These are phyloP conservation scores for Chalara sp. DNA, from an alignment of 2,329 filamentous ascomycete genomes.

Conservation along the genomic window DNA sequence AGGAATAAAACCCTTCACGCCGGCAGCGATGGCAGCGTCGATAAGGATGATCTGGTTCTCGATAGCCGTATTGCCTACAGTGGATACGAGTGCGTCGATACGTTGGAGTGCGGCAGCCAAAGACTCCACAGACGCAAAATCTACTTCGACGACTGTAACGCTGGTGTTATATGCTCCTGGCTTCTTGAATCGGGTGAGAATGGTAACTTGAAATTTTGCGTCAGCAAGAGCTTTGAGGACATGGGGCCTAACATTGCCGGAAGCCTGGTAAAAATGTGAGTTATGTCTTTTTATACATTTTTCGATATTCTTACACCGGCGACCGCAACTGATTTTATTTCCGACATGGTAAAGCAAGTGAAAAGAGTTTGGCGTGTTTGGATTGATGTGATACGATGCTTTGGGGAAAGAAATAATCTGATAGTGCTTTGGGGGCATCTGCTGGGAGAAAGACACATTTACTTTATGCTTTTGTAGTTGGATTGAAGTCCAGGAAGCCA, in stretches of 20 bases:
- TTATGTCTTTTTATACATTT: slow-evolving; percentile 4
- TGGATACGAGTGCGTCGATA: slow-evolving; percentile 18
- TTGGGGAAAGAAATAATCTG: too few species aligned
- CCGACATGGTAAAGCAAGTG: slow-evolving; percentile 15
- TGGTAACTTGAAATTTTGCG: slow-evolving; percentile 15
- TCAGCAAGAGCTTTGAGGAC: slow-evolving; percentile 18
- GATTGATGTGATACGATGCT: too few species aligned
- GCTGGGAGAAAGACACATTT: slow-evolving; percentile 1
- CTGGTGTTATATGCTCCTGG: slow-evolving; percentile 11
- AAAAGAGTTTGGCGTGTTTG: too few species aligned
- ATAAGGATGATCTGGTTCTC: slow-evolving; percentile 34
- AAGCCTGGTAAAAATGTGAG: slow-evolving; percentile 14
- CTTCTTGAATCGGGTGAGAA: slow-evolving; percentile 15
- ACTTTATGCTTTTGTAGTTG: not conserved
- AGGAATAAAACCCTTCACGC: slow-evolving; percentile 55
- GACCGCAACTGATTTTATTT: slow-evolving; percentile 16
- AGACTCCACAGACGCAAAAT: slow-evolving; percentile 34
- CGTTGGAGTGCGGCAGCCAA: slow-evolving; percentile 26
- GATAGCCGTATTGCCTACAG: slow-evolving; percentile 5
- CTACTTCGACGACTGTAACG: slow-evolving; percentile 33
- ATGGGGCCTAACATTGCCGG: slow-evolving; percentile 16
- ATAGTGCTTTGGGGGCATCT: slow-evolving; percentile 1
- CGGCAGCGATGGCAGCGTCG: slow-evolving; percentile 50
- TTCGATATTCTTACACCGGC: slow-evolving; percentile 13
- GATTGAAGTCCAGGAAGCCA: too few species aligned